These are phyloP conservation scores for Psilocybe cyanescens DNA, from an alignment of 768 basidiomycete genomes.

Conservation along the genomic window DNA sequence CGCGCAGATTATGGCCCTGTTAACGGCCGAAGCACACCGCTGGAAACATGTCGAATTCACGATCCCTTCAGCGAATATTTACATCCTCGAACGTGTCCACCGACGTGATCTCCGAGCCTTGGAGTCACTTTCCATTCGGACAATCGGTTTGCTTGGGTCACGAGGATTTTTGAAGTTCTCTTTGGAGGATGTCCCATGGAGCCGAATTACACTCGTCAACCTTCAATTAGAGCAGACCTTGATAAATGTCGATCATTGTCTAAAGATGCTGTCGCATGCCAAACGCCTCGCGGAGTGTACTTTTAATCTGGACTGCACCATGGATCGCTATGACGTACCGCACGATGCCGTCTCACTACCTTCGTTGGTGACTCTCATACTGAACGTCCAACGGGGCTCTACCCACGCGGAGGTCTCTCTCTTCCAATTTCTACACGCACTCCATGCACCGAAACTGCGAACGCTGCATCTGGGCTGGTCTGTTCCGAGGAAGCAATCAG, in stretches of 20 bases:
- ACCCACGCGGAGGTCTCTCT: slow-evolving; percentile 26
- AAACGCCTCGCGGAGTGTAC: slow-evolving; percentile 34
- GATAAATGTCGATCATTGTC: slow-evolving; percentile 39
- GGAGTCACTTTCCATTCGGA: slow-evolving; percentile 33
- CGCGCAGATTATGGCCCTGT: slow-evolving; percentile 28
- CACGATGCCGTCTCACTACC: slow-evolving; percentile 23
- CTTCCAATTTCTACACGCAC: slow-evolving; percentile 33
- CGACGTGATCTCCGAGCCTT: slow-evolving; percentile 31
- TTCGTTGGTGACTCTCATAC: slow-evolving; percentile 33
- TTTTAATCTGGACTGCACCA: slow-evolving; percentile 34
- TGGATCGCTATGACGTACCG: slow-evolving; percentile 13
- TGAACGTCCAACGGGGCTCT: slow-evolving; percentile 33
- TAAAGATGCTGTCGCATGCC: slow-evolving; percentile 35
- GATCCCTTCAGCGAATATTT: slow-evolving; percentile 33
- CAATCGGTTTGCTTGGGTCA: slow-evolving; percentile 27
- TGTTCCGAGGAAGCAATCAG: slow-evolving; percentile 17
- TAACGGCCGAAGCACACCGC: slow-evolving; percentile 37
- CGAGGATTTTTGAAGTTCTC: slow-evolving; percentile 27
- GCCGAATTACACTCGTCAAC: slow-evolving; percentile 40
- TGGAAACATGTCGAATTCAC: slow-evolving; percentile 40
- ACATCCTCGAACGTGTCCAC: slow-evolving; percentile 24
- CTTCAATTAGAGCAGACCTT: slow-evolving; percentile 37
- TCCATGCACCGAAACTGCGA: slow-evolving; percentile 33
- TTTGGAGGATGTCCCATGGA: slow-evolving; percentile 38
- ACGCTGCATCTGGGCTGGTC: slow-evolving; percentile 41